phyloP scores from a whole-genome alignment of 2,329 filamentous ascomycete species.

The Colletotrichum higginsianum region DNA sequence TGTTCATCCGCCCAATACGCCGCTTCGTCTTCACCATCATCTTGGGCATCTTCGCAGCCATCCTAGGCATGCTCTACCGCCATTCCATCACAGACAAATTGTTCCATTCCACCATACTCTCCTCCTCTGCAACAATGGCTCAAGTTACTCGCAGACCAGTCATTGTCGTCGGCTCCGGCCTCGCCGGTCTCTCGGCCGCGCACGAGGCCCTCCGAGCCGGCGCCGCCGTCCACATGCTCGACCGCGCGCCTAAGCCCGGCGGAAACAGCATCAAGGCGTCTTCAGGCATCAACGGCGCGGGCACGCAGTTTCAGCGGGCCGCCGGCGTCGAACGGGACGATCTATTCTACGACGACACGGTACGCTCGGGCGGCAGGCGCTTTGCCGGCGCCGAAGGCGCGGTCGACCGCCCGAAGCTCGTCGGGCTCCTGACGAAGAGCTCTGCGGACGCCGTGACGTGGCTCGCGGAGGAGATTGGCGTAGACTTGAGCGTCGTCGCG shows the following conservation, averaged over 20 bases:
- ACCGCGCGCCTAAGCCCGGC: constrained; percentile 72
- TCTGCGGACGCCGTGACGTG: constrained; percentile 68
- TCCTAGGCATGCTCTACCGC: constrained; percentile 44
- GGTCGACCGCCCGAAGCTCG: constrained; percentile 59
- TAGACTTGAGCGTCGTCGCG: constrained; percentile 72
- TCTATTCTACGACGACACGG: constrained; percentile 69
- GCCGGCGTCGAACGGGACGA: constrained; percentile 53
- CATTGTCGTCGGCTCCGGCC: constrained; percentile 75
- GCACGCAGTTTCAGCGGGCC: constrained; percentile 68
- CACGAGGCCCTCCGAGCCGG: constrained; percentile 68
- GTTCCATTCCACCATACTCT: neutral
- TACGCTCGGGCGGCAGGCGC: constrained; percentile 67
- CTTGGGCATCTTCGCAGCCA: constrained; percentile 44
- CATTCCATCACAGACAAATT: constrained; percentile 30
- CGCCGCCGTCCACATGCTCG: constrained; percentile 70
- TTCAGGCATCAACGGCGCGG: constrained; percentile 75
- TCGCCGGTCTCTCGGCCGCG: constrained; percentile 74
- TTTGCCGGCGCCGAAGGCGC: constrained; percentile 49
- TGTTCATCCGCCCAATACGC: constrained; percentile 32
- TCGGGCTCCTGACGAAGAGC: constrained; percentile 62
- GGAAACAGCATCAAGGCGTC: constrained; percentile 79
- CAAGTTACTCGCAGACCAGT: constrained; percentile 52
- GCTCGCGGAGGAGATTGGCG: constrained; percentile 69
- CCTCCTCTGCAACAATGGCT: constrained; percentile 31
- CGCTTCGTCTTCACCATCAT: constrained; percentile 42